Base-by-base conservation (phyloP, 495 filamentous ascomycete species). In the Rostrohypoxylon terebratum region DNA sequence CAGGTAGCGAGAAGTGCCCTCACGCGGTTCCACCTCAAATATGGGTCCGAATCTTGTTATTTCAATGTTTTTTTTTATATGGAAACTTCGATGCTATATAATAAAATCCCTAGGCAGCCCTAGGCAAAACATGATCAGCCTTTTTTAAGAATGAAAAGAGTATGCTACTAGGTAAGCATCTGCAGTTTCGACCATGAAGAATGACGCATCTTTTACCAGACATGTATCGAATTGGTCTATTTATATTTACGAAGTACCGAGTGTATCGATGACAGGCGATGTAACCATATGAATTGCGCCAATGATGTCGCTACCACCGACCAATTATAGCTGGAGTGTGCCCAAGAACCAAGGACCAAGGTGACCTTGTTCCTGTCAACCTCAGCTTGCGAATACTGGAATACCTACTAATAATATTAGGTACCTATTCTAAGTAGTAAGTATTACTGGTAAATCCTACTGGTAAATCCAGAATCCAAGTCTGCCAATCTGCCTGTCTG, bases 211-310 rank as follows among this genome's bases (percentile, higher is more conserved):
- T 38, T 23, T 21, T 18, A 51, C 21, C 8, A 50, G 21, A 50
- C 6, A 38, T 11, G 45, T 51, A 34, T 47, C 4, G 6, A 36
- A 59, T 48, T 20, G 45, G 68, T 66, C 68, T 72, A 72, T 72
- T 67, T 67, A 72, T 72, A 67, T 66, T 66, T 67, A 36, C 58
- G 45, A 66, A 67, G 63, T 59, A 61, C 57, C 61, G 60, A 59
- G 33, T 34, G 47, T 57, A 47, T 50, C 55, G 20, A 57, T 62
- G 23, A 40, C 47, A 58, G 25, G 9, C n/a, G 51, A 72, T 72
- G 69, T 67, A 72, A 72, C 63, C 53, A 55, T 18, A 28, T 21
- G 1, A 48, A 67, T 53, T 67, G 59, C 60, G 47, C 70, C 70
- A 73, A 69, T 65, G 59, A 69, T 59, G 51, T 63, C 64, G 45